These are phyloP conservation scores for Linnemannia hyalina DNA, from an alignment of 192 early-diverging fungal species.

Conservation along the genomic window DNA sequence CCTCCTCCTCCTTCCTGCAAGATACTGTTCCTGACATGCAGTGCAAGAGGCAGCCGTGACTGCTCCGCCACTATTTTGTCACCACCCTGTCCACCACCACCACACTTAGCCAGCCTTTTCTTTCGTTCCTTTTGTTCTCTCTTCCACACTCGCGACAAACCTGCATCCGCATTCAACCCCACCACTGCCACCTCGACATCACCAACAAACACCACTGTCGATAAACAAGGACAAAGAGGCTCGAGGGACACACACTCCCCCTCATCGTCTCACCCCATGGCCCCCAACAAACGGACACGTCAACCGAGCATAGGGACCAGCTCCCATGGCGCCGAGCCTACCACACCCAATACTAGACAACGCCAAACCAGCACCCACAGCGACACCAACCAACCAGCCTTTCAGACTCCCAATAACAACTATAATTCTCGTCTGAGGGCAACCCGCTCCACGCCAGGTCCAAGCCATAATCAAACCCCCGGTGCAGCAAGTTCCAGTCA, in stretches of 20 bases:
- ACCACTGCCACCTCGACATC: background rate
- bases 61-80: background rate
- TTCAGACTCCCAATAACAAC: conserved; percentile 13
- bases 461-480: background rate
- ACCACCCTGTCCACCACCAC: background rate
- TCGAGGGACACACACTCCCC: background rate
- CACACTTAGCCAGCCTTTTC: background rate
- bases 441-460: background rate
- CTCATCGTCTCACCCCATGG: background rate
- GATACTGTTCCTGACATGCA: background rate
- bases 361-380: background rate
- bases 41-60: background rate
- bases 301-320: background rate
- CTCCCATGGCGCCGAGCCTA: background rate
- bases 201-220: background rate
- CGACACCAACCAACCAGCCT: background rate
- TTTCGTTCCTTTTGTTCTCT: background rate
- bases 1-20: background rate
- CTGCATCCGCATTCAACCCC: background rate
- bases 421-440: conserved; percentile 9
- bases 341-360: conserved; percentile 1
- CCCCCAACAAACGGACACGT: background rate
- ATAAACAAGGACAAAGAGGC: background rate
- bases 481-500: background rate
- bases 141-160: background rate